Conservation (phyloP, 352 stramenopile genomes). For the Pythium dissimile region DNA sequence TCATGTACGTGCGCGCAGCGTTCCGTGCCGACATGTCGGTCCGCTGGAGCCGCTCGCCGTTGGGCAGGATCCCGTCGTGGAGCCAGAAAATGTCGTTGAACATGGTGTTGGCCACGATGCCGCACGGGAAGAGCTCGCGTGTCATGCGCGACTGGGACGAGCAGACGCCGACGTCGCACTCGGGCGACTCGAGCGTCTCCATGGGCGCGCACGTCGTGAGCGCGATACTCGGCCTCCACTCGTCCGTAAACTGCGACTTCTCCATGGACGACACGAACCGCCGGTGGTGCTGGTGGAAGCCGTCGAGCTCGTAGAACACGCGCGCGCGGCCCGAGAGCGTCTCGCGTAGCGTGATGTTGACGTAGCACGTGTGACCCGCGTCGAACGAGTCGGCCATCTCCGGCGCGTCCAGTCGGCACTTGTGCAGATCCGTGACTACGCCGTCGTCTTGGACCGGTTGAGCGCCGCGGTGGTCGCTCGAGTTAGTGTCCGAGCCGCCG, state of each 20-base stretch:
- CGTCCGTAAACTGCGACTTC: constrained; percentile 56
- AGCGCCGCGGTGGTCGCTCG: constrained; percentile 18
- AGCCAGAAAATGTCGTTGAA: constrained; percentile 88
- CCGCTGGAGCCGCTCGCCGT: constrained; percentile 32
- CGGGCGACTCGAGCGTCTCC: constrained; percentile 28
- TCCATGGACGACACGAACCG: constrained; percentile 73
- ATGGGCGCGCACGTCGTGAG: constrained; percentile 53
- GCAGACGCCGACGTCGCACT: constrained; percentile 41
- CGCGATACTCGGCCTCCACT: constrained; percentile 37
- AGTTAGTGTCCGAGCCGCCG: constrained; percentile 27
- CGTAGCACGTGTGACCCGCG: constrained; percentile 68
- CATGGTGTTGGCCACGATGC: constrained; percentile 76
- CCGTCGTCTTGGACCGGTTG: constrained; percentile 29
- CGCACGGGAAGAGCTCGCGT: constrained; percentile 60
- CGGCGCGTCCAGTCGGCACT: constrained; percentile 43
- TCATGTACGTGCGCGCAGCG: constrained; percentile 42
- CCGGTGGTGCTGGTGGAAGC: constrained; percentile 70
- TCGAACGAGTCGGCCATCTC: constrained; percentile 61
- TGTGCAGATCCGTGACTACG: constrained; percentile 32
- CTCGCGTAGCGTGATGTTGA: constrained; percentile 50
- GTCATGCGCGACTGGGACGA: constrained; percentile 23
- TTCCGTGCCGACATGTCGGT: constrained; percentile 42
- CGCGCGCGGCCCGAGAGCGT: constrained; percentile 31
- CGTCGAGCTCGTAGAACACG: constrained; percentile 66
- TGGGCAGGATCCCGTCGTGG: constrained; percentile 48